Percentiles rank a stretch among this genome's conserved stretches.
These are phyloP conservation scores for Monilinia fructigena DNA, from an alignment of 2,329 filamentous ascomycete genomes.

Conservation along the genomic window DNA sequence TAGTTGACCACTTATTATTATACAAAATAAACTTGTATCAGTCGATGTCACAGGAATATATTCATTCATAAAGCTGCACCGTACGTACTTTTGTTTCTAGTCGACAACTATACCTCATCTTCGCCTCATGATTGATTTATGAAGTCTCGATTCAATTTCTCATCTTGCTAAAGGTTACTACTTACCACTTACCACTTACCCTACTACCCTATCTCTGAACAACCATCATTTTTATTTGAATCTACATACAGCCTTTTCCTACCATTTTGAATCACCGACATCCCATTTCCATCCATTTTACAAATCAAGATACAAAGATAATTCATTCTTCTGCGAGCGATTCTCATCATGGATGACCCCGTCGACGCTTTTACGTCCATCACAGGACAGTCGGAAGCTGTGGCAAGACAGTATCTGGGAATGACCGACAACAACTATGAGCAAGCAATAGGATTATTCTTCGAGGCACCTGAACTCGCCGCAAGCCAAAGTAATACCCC, in stretches of 20 bases:
- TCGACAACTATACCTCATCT: background rate
- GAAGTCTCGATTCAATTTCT: constrained; percentile 1
- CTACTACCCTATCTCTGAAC: background rate
- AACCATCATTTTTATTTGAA: background rate
- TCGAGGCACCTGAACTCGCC: constrained; percentile 76
- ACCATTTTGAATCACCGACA: background rate
- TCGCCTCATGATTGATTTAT: background rate
- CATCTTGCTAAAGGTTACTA: background rate
- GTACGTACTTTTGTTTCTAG: background rate
- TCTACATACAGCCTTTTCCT: background rate
- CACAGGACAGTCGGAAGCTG: constrained; percentile 69
- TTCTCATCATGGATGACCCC: constrained; percentile 51
- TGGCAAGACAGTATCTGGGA: constrained; percentile 79
- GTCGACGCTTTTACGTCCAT: constrained; percentile 78
- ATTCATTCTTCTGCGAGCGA: background rate
- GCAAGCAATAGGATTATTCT: constrained; percentile 86
- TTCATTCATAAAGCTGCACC: background rate
- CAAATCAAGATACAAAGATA: background rate
- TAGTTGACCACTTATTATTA: background rate
- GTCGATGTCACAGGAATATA: background rate
- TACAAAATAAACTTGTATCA: background rate
- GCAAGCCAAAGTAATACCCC: constrained; percentile 29
- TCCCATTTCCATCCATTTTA: background rate
- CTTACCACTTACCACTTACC: background rate
- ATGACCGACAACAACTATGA: constrained; percentile 82